These are phyloP conservation scores for Paracamarosporium sp. DNA, from an alignment of 2,329 filamentous ascomycete genomes.

Conservation along the genomic window DNA sequence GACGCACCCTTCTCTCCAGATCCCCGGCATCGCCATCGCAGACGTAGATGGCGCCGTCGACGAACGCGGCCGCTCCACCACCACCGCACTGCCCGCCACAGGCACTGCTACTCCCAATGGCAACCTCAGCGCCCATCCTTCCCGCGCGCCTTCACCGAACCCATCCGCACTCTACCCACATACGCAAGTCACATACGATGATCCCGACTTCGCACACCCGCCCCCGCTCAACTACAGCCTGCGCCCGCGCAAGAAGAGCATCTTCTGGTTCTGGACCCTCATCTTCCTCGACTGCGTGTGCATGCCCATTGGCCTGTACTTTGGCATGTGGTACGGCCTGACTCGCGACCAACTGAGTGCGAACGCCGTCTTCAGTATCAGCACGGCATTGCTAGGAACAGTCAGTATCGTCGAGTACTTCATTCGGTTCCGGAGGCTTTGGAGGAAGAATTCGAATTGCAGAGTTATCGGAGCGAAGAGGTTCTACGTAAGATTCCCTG, in stretches of 20 bases:
- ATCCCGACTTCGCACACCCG: conserved; percentile 50
- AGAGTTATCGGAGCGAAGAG: conserved; percentile 57
- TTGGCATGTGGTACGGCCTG: conserved; percentile 65
- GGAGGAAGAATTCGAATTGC: conserved; percentile 59
- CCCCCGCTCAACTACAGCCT: conserved; percentile 65
- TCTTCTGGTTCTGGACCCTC: conserved; percentile 65
- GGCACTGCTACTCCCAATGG: not conserved
- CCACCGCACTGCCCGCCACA: not conserved
- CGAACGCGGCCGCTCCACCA: conserved; percentile 5
- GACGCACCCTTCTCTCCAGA: conserved; percentile 20
- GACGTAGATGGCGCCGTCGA: conserved; percentile 19
- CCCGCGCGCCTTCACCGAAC: conserved; percentile 32
- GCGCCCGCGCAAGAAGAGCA: conserved; percentile 60
- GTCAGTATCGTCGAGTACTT: conserved; percentile 63
- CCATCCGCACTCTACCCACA: conserved; percentile 46
- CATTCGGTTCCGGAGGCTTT: conserved; percentile 56
- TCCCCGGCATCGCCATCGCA: conserved; percentile 28
- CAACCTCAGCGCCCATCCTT: conserved; percentile 1
- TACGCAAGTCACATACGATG: conserved; percentile 49
- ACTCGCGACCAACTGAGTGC: conserved; percentile 52
- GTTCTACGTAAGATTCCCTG: conserved; percentile 40
- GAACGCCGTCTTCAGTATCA: conserved; percentile 61
- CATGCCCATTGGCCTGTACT: conserved; percentile 67
- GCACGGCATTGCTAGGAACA: conserved; percentile 60
- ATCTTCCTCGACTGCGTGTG: conserved; percentile 65